Evolutionary conservation across 1,284 basidiomycete species (phyloP).

Genomic region (Tilletiaria anomala): DNA sequence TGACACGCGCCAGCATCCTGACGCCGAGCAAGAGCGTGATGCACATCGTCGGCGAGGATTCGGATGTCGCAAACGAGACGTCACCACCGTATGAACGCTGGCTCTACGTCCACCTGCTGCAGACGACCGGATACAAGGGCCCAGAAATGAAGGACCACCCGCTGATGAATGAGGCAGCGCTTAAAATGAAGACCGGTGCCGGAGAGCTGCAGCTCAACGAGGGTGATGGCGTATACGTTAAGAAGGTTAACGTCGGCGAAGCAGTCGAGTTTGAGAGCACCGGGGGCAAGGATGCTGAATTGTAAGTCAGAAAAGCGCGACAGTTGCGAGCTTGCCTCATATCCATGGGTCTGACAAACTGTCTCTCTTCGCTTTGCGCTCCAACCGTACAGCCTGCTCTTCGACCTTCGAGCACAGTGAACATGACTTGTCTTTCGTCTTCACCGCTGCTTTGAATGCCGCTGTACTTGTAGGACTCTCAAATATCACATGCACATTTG

Average conservation of each 20-base stretch:
- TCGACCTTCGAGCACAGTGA: no score
- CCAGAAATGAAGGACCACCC: neutral
- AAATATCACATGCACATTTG: no score
- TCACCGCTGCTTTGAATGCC: no score
- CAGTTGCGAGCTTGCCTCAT: no score
- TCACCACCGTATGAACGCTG: conserved; percentile 16
- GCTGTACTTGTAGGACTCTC: no score
- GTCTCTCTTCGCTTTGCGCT: no score
- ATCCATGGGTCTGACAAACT: no score
- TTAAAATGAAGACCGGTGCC: neutral
- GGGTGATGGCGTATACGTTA: neutral
- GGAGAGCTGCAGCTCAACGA: neutral
- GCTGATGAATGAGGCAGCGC: neutral
- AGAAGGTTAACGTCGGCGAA: neutral
- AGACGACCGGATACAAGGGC: neutral
- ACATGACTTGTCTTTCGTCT: no score
- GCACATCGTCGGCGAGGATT: conserved; percentile 15
- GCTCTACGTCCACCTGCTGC: conserved; percentile 21
- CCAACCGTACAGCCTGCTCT: no score
- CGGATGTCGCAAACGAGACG: conserved; percentile 2
- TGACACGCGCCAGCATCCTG: conserved; percentile 15
- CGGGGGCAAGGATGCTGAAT: neutral
- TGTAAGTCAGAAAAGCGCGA: no score
- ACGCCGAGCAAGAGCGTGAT: conserved; percentile 7
- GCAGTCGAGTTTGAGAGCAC: neutral